Evolutionary conservation across 352 stramenopile species (phyloP), one percentile per base, ranked within the genome.

Genomic region (Pythium utonaiense): DNA sequence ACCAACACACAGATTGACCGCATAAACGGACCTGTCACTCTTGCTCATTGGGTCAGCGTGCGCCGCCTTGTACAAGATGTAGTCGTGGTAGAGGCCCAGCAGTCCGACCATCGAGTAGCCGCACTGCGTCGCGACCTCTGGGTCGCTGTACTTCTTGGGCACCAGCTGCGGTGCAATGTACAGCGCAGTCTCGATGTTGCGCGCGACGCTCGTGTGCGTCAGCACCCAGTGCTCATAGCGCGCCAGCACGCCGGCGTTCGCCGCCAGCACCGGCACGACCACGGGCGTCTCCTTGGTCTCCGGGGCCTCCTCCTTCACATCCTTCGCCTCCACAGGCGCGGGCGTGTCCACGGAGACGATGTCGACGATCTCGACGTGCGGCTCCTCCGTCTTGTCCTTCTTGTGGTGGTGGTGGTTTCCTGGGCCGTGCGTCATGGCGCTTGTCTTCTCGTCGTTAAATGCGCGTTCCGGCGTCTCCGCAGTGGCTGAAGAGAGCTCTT

Each of bases 71-170:
- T 80, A 89, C 49, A 92, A 60, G 13, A 95, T 69, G 62, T 88
- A 88, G 77, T 95, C 85, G 54, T 95, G 85, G 64, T 89, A 92
- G 60, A 93, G 30, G 52, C 84, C 80, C 31, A 95, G 67, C 38
- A 95, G 53, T 0, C 83, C 83, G 48, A 89, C 81, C 31, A 93
- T 57, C 44, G 85, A 84, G 66, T 95, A 95, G 6, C 85, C 79
- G n/a, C 70, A 74, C 59, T 95, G 80, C 16, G 83, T 83, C 34
- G 80, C 77, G 22, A 91, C 60, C 48, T 93, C 81, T 1, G 78
- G 82, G 28, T 89, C 73, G 30, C 80, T 66, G 27, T 80, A 59
- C 21, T 68, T 70, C 70, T 87, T 88, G 41, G 85, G 85, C 4
- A 93, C 78, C 41, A 95, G 64, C 69, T 93, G 84, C 24, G 83